These are phyloP conservation scores for Maudiozyma turicensis DNA, from an alignment of 805 yeast genomes.

Conservation along the genomic window DNA sequence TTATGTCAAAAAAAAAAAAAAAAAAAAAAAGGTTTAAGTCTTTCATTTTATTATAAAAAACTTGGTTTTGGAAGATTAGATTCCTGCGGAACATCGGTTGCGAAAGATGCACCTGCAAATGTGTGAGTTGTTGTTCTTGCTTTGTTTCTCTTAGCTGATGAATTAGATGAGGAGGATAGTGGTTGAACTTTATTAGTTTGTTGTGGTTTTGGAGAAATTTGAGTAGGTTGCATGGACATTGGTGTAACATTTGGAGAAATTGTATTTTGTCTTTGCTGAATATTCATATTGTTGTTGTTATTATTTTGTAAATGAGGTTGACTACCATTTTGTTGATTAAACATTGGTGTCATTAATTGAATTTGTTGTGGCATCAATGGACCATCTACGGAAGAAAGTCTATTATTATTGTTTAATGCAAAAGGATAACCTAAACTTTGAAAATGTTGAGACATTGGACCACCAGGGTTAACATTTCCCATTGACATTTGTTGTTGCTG, in stretches of 20 bases:
- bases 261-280: background rate
- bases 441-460: background rate
- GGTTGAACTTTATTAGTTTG: background rate
- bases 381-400: background rate
- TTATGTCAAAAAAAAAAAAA: background rate
- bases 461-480: background rate
- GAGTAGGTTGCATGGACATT: background rate
- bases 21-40: background rate
- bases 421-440: conserved; percentile 5
- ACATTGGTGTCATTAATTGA: conserved; percentile 2
- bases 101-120: conserved; percentile 30
- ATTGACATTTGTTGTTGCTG: background rate
- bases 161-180: background rate
- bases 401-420: conserved; percentile 2
- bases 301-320: background rate
- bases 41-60: background rate
- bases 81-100: conserved; percentile 25
- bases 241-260: background rate
- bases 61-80: conserved; percentile 28
- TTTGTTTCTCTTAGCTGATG: conserved; percentile 1
- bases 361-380: conserved; percentile 4
- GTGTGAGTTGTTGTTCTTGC: conserved; percentile 5
- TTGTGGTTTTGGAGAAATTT: background rate
- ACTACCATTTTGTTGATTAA: background rate
- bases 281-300: background rate